These are phyloP conservation scores for Boletus rubescentipes DNA, from an alignment of 768 basidiomycete species.

Conservation along the genomic window DNA sequence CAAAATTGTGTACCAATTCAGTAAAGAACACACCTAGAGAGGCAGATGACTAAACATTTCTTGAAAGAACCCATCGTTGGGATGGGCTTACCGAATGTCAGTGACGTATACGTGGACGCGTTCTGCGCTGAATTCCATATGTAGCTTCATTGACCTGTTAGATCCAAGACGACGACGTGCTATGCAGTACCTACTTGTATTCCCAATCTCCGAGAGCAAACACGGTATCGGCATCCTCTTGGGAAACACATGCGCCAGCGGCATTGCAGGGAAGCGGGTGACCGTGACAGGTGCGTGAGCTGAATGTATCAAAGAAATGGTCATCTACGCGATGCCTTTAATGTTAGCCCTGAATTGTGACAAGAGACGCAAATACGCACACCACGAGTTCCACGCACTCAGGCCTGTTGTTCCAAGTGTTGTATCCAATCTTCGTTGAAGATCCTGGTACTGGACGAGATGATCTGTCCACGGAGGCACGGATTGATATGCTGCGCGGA, in stretches of 20 bases:
- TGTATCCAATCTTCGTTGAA: constrained; percentile 38
- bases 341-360: background rate
- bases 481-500: constrained; percentile 42
- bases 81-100: constrained; percentile 40
- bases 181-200: constrained; percentile 41
- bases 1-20: constrained; percentile 43
- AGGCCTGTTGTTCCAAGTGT: constrained; percentile 42
- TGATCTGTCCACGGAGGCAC: constrained; percentile 49
- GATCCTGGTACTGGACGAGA: constrained; percentile 34
- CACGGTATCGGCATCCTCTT: constrained; percentile 48
- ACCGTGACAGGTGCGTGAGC: constrained; percentile 45
- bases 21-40: constrained; percentile 43
- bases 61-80: background rate
- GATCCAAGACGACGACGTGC: background rate
- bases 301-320: constrained; percentile 54
- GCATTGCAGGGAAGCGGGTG: constrained; percentile 43
- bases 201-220: constrained; percentile 62
- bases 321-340: constrained; percentile 21
- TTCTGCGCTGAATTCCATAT: constrained; percentile 50
- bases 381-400: constrained; percentile 47
- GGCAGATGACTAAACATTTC: background rate
- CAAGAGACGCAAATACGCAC: constrained; percentile 28
- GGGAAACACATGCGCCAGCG: constrained; percentile 40
- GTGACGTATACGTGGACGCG: constrained; percentile 41
- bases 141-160: constrained; percentile 34